Evolutionary conservation across 345 rosid genomes (phyloP).

Genomic region (Heritiera fomes): DNA sequence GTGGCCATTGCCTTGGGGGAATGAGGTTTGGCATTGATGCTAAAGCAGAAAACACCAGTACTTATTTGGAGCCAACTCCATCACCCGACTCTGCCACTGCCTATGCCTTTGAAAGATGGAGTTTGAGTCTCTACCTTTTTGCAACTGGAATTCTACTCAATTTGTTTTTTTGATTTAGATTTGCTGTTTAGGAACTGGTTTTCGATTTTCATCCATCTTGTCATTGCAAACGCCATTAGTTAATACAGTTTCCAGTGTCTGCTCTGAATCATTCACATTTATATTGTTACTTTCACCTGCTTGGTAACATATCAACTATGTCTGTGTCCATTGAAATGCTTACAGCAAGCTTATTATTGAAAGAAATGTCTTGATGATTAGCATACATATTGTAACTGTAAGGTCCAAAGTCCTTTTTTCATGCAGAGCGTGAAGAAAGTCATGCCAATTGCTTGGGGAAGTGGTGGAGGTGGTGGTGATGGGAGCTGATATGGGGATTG

Average conservation of each 20-base stretch:
- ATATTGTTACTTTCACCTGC: no score
- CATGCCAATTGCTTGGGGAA: constrained; percentile 14
- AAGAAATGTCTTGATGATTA: not conserved
- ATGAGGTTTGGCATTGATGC: constrained; percentile 52
- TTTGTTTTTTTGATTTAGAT: not conserved
- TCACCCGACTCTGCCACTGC: constrained; percentile 14
- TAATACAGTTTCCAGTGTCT: no score
- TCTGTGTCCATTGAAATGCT: not conserved
- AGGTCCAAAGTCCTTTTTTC: not conserved
- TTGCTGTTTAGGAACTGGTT: not conserved
- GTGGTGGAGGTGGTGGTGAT: constrained; percentile 10
- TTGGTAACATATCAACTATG: not conserved
- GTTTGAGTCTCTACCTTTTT: not conserved
- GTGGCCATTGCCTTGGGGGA: constrained; percentile 61
- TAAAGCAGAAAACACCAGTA: constrained; percentile 5
- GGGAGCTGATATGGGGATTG: constrained; percentile 28
- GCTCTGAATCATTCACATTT: no score
- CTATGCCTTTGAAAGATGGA: constrained; percentile 8
- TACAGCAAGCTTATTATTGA: constrained; percentile 2
- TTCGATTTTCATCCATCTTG: no score
- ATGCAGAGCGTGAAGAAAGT: not conserved
- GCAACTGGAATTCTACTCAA: constrained; percentile 9
- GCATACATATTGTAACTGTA: not conserved
- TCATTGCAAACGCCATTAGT: no score
- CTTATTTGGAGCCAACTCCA: constrained; percentile 12